Conservation (phyloP, 148 eudicot genomes). For the Nyssa sinensis region DNA sequence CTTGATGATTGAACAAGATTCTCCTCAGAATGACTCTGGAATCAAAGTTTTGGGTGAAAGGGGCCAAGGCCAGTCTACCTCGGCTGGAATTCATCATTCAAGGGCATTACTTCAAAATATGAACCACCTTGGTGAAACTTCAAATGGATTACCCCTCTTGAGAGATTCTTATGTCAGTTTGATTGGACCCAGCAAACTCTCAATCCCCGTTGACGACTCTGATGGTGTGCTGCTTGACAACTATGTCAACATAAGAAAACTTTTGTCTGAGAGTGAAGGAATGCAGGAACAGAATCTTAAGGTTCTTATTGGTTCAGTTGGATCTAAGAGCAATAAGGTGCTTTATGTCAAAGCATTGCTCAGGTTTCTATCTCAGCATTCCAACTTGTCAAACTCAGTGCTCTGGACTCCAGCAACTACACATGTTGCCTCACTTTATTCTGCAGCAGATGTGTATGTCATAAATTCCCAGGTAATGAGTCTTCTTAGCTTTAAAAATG, state of each 20-base stretch:
- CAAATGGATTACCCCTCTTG: neutral
- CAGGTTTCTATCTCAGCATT: constrained; percentile 49
- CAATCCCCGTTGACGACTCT: constrained; percentile 1
- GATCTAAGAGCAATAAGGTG: constrained; percentile 94
- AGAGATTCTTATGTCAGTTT: neutral
- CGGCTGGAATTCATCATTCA: constrained; percentile 27
- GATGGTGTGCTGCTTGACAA: constrained; percentile 14
- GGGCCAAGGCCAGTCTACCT: constrained; percentile 17
- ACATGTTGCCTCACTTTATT: constrained; percentile 88
- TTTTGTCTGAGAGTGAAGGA: constrained; percentile 30
- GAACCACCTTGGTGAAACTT: constrained; percentile 14
- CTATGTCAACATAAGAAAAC: constrained; percentile 17
- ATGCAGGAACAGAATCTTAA: constrained; percentile 45
- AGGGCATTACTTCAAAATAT: constrained; percentile 37
- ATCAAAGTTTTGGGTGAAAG: constrained; percentile 16
- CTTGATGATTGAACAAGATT: constrained; percentile 38
- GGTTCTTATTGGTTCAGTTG: constrained; percentile 91
- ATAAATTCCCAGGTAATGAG: constrained; percentile 79
- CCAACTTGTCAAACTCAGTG: constrained; percentile 66
- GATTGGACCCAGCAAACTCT: neutral
- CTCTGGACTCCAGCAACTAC: constrained; percentile 92
- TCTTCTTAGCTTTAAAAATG: neutral
- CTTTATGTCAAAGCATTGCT: constrained; percentile 78
- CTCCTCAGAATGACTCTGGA: constrained; percentile 29
- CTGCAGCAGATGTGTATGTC: constrained; percentile 95